Base-by-base conservation (phyloP, 164 flowering plant species). In the Chimonanthus salicifolius region DNA sequence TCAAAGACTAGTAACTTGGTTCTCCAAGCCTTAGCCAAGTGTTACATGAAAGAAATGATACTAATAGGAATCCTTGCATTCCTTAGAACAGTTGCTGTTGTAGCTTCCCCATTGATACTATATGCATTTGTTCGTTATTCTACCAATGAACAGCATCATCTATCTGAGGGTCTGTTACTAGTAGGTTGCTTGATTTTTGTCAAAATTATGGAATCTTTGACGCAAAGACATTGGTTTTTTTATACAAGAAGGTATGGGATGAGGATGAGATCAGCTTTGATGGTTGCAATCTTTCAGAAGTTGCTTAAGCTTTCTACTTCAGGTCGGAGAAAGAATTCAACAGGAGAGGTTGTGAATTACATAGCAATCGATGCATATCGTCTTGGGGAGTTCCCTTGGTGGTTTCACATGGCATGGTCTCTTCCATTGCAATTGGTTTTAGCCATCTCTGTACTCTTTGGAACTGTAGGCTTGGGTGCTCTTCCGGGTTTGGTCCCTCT, bases 291-390 rank as follows among this genome's bases (percentile, higher is more conserved):
- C 2, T 90, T 88, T 65, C 79, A 80, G 20, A 94, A 92, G 80
- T 88, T 84, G 77, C 86, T 92, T 6, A 91, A 79, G 80, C 92
- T 94, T 62, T 91, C 98, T 0, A 88, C 87, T 76, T 49, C 69
- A 47, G 97, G 85, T 62, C 84, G 87, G 80, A 82, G 72, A 77
- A 82, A 81, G 62, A 95, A 94, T 67, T 87, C 97, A 18, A 83
- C 90, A 3, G 97, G 98, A 3, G 97, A 92, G 85, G 81, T 92
- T 51, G 95, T 91, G 74, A 92, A 91, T 58, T 94, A 92, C 68
- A 88, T 94, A 2, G 88, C 94, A 2, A 88, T 94, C 4, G 97
- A 94, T 84, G 97, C 97, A 49, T 90, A 91, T 69, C 76, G 97
- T 51, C 84, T 94, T 84, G 95, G 94, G 2, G 98, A 94, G 64